Evolutionary conservation across 495 filamentous ascomycete species (phyloP), one percentile per base, ranked within the genome.

Genomic region (Neurospora pannonica): DNA sequence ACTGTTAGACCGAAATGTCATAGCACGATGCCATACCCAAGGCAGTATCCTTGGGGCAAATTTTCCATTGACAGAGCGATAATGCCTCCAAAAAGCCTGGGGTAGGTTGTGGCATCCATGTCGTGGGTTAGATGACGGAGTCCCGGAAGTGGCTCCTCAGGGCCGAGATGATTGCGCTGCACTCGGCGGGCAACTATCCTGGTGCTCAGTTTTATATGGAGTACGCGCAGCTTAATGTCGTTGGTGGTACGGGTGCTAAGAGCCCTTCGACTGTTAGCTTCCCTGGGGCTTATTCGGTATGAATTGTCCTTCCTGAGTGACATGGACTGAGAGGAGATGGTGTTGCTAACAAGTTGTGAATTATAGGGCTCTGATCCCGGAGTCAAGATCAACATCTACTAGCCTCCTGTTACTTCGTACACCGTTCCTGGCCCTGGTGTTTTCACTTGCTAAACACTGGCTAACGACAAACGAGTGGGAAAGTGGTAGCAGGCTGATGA

Each of bases 191-290:
- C 43, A 79, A 80, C 37, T 75, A 78, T 28, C 81, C 83, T 3
- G 83, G 84, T 13, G 86, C 86, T 15, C 87, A 89, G 79, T 85
- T 89, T 71, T 89, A 88, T 71, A 84, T 85, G 82, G 85, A 86
- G 82, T 86, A 84, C 71, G 85, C 85, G 13, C 85, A 86, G 76
- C 79, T 86, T 76, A 86, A 85, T 60, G 78, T 86, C 67, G 81
- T 84, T 17, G 85, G 84, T 28, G 78, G 78, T 19, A 74, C 76
- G 38, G 76, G 78, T 54, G 39, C 72, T 67, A 81, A 77, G 79
- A 70, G 78, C 10, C 82, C 83, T 0, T 73, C 80, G 28, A 84
- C 82, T 36, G 79, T 83, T 70, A 81, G 79, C 73, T 79, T 85
- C 40, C 83, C 83, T 0, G 83, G 83, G 24, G 82, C 83, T n/a